Percentiles rank a stretch among this genome's conserved stretches.
phyloP scores from a whole-genome alignment of 257 asterid species.

The Primulina eburnea region DNA sequence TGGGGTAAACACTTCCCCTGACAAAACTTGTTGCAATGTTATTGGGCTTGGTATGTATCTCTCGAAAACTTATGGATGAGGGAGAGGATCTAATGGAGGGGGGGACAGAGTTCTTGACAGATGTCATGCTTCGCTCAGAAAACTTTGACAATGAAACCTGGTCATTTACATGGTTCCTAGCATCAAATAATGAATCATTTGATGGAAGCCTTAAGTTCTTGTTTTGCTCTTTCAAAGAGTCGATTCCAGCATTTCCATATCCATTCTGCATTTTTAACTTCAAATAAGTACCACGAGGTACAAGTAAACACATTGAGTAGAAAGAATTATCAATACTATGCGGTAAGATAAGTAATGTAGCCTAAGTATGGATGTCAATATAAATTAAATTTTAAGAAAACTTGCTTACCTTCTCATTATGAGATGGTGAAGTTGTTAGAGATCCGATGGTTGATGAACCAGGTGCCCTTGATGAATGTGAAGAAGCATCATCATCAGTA shows the following conservation, averaged over 20 bases:
- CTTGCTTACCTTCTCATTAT: conserved; percentile 50
- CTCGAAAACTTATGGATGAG: conserved; percentile 40
- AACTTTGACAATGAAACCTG: conserved; percentile 40
- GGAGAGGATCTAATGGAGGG: conserved; percentile 50
- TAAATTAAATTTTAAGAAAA: conserved; percentile 9
- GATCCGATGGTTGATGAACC: conserved; percentile 50
- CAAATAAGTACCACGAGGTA: conserved; percentile 14
- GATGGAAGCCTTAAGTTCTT: conserved; percentile 26
- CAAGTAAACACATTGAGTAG: background rate
- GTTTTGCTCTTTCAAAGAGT: conserved; percentile 21
- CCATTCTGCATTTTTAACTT: conserved; percentile 43
- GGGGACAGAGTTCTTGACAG: conserved; percentile 36
- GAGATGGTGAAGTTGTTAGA: conserved; percentile 59
- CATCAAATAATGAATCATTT: conserved; percentile 34
- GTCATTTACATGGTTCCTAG: conserved; percentile 37
- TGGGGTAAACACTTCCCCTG: conserved; percentile 28
- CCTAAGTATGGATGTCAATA: conserved; percentile 5
- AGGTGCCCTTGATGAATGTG: conserved; percentile 67
- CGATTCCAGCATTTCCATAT: conserved; percentile 33
- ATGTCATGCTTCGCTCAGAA: conserved; percentile 61
- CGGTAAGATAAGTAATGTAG: background rate
- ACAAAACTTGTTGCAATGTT: conserved; percentile 24
- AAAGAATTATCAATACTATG: background rate
- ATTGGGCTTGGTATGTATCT: conserved; percentile 33
- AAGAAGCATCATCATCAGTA: conserved; percentile 68